These are phyloP conservation scores for Capsaspora owczarzaki DNA, from an alignment of 78 protist genomes.

Conservation along the genomic window DNA sequence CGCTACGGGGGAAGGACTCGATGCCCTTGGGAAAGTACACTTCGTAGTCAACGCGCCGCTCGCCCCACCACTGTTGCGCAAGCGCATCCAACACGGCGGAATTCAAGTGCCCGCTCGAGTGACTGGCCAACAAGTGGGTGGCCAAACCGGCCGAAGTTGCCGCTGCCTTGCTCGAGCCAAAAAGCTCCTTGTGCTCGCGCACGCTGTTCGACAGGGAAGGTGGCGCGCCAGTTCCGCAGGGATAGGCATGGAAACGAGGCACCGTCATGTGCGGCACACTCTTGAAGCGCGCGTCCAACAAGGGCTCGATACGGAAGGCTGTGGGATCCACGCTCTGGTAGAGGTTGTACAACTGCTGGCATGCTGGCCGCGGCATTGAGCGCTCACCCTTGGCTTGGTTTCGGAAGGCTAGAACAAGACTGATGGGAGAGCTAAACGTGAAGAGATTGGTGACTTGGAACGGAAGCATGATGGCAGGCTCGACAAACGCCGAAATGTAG, in stretches of 20 bases:
- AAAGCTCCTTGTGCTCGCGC: no score
- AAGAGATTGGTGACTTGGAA: neutral
- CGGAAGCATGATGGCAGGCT: neutral
- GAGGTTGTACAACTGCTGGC: neutral
- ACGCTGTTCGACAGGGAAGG: no score
- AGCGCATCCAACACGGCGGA: no score
- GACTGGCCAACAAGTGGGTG: no score
- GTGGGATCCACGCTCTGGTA: neutral
- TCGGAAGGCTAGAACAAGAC: neutral
- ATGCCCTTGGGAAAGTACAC: neutral
- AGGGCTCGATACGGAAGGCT: neutral
- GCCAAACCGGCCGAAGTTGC: no score
- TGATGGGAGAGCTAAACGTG: neutral
- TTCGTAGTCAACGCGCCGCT: neutral
- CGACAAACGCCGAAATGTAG: neutral
- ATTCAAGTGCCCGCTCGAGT: no score
- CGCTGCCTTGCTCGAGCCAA: no score
- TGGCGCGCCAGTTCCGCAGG: neutral
- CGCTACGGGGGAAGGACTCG: neutral
- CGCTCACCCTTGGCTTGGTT: neutral
- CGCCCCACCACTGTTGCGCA: neutral
- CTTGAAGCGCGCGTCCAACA: neutral
- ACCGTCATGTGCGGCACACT: neutral
- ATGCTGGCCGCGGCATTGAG: neutral
- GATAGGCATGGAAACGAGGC: neutral